Evolutionary conservation across 1,139 yeast genomes (phyloP), one percentile per base, ranked within the genome.

Genomic region (Wickerhamomyces sp.): DNA sequence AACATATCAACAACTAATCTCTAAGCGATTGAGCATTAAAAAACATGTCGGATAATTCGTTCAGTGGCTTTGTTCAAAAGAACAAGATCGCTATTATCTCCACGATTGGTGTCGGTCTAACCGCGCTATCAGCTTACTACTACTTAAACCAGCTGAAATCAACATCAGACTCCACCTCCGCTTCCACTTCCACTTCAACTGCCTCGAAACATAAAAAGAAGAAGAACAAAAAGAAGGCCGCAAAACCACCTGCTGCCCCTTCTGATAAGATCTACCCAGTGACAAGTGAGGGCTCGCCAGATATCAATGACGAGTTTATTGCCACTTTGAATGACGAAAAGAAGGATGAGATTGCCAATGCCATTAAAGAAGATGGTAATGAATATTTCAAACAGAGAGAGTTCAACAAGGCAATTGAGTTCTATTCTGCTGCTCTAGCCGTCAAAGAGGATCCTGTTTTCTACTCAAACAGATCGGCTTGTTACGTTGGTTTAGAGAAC

Each of bases 401-500:
- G 42, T 86, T 73, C 59, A 72, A 76, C 40, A 71, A 74, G 28
- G 97, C 97, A 31, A 78, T 89, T 55, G 77, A 75, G 36, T 81
- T 72, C 62, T 92, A 92, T 67, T 63, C 86, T 33, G 78, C 76
- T 44, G 97, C 98, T 13, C 71, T 94, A 54, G 63, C 72, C 45
- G 72, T 88, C 58, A 80, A 81, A 58, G 65, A 72, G 48, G 97
- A 92, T 62, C 90, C 97, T 14, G 85, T 90, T 32, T 92, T 77
- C 66, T 90, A 83, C 67, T 88, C 97, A 46, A 90, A 90, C 70
- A 78, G 96, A 65, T 89, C 97, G 20, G 98, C 98, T 16, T 92
- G 97, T 67, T 87, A 86, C 65, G 85, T 89, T 41, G 87, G 95
- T 16, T 70, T 86, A 51, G 77, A 80, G 45, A 78, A 89, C 49